Evolutionary conservation across 306 rosid species (phyloP), one percentile per base, ranked within the genome.

Genomic region (Vigna radiata): DNA sequence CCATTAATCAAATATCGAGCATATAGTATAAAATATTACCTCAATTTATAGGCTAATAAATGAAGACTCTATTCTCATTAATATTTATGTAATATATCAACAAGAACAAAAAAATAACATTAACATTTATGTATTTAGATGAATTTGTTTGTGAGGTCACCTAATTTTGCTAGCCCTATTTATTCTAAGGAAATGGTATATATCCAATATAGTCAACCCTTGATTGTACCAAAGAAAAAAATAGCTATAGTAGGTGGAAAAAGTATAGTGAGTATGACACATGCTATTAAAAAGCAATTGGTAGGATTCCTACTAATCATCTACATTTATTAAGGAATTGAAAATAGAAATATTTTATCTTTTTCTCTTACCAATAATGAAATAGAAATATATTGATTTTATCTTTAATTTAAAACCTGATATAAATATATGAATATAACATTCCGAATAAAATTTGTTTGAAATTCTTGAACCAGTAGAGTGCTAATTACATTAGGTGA

Each of bases 161-260:
- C 68, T 4, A 62, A n/a, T 16, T 62, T 36, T 62, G 68, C 15
- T 62, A 7, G 68, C 68, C 21, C 15, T 62, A 62, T 62, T 62
- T 16, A 62, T 27, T 61, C 17, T 61, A 5, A 14, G 21, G 36
- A 13, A 31, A 61, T 29, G 21, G 23, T 15, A 61, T 61, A 21
- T 19, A 54, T 54, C 27, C 39, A 27, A 59, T 23, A 6, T 29
- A 31, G 44, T 61, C 21, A 31, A 11, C 67, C 14, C 44, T 33
- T 36, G 11, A 5, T 36, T 17, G 68, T n/a, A 2, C 8, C 17
- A 1, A 7, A 62, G 68, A 62, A 36, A 36, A 60, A 29, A 62
- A 8, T 62, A 47, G 15, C 47, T 15, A 36, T 36, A 62, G 46
- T 62, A n/a, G 68, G 68, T 62, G 68, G 15, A 12, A 62, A 8